Evolutionary conservation across 768 basidiomycete genomes (phyloP).

Genomic region (Pleurotus giganteus): DNA sequence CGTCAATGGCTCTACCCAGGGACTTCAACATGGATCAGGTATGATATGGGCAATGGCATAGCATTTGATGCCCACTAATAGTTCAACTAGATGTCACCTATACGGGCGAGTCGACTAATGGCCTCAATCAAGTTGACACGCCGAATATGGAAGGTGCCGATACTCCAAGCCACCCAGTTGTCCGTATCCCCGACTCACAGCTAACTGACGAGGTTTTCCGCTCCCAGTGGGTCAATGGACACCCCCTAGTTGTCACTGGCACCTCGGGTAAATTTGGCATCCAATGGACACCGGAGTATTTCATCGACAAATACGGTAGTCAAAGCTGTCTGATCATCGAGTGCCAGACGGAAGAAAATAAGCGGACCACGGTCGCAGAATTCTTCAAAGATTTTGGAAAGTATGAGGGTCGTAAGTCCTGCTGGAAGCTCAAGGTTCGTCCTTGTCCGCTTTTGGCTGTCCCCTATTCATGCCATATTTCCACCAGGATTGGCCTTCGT

Average conservation of each 20-base stretch:
- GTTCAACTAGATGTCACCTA: not conserved
- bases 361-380: slow-evolving; percentile 61
- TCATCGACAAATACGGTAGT: slow-evolving; percentile 63
- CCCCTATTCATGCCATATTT: not conserved
- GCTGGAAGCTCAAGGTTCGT: slow-evolving; percentile 74
- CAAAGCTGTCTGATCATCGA: slow-evolving; percentile 74
- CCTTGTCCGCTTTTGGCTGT: not conserved
- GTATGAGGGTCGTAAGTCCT: slow-evolving; percentile 53
- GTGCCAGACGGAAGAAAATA: slow-evolving; percentile 72
- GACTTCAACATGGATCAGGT: not conserved
- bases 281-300: slow-evolving; percentile 82
- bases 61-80: not conserved
- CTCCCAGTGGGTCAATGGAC: slow-evolving; percentile 67
- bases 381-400: slow-evolving; percentile 83
- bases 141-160: slow-evolving; percentile 18
- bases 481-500: slow-evolving; percentile 87
- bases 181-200: slow-evolving; percentile 41
- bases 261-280: slow-evolving; percentile 60
- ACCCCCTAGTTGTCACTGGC: slow-evolving; percentile 76
- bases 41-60: not conserved
- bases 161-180: slow-evolving; percentile 47
- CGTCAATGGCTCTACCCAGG: not conserved
- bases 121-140: not conserved
- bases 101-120: not conserved
- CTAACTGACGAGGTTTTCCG: slow-evolving; percentile 64